Conservation (phyloP, 2,329 filamentous ascomycete genomes). For the Salinomyces thailandicus region DNA sequence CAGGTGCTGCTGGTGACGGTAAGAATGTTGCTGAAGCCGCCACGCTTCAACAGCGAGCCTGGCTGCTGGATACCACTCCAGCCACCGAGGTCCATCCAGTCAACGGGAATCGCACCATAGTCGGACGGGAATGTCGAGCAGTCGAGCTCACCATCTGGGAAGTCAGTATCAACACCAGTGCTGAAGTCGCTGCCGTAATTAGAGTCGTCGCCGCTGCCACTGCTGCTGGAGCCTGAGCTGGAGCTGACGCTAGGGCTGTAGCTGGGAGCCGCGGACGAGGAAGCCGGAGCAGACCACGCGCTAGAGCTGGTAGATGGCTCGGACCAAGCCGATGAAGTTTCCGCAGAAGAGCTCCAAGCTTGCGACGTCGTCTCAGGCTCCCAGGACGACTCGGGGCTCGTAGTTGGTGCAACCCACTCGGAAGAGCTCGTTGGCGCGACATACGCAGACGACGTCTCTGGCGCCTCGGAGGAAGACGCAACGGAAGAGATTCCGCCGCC, state of each 20-base stretch:
- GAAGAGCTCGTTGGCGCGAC: constrained; percentile 2
- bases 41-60: constrained; percentile 13
- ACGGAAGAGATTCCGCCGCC: constrained; percentile 25
- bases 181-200: constrained; percentile 12
- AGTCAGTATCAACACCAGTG: constrained; percentile 49
- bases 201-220: constrained; percentile 13
- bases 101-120: constrained; percentile 65
- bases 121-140: constrained; percentile 66
- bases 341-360: neutral
- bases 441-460: neutral
- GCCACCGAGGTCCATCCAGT: constrained; percentile 59
- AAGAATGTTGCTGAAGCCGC: constrained; percentile 44
- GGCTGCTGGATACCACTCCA: constrained; percentile 66
- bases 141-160: constrained; percentile 62
- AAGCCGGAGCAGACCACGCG: neutral
- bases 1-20: constrained; percentile 54
- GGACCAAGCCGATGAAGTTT: neutral
- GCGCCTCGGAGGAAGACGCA: neutral
- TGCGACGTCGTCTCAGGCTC: neutral
- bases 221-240: constrained; percentile 15
- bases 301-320: neutral
- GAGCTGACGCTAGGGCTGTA: neutral
- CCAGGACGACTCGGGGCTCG: constrained; percentile 2
- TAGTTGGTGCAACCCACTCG: constrained; percentile 3
- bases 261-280: constrained; percentile 1